Conservation (phyloP, 805 yeast genomes). For the Metschnikowia gruessii region DNA sequence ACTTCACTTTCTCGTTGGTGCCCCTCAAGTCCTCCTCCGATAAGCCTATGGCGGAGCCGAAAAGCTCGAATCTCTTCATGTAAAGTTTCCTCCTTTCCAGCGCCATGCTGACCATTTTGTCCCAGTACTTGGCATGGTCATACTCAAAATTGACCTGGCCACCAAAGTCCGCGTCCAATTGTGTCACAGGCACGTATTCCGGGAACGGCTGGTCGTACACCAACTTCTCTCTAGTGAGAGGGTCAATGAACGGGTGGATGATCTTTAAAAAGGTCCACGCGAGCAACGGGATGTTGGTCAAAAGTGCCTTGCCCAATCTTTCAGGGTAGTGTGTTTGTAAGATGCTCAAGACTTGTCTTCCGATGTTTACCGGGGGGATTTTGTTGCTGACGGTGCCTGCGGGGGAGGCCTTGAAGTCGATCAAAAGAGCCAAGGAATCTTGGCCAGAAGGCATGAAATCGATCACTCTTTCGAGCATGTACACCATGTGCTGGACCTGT, state of each 20-base stretch:
- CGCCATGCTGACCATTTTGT: conserved; percentile 60
- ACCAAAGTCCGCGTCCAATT: conserved; percentile 80
- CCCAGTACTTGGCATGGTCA: conserved; percentile 78
- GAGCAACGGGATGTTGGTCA: conserved; percentile 90
- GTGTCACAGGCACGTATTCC: conserved; percentile 75
- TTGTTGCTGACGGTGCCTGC: conserved; percentile 56
- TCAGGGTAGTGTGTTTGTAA: conserved; percentile 98
- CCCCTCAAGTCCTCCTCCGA: conserved; percentile 78
- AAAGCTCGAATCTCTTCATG: conserved; percentile 61
- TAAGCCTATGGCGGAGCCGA: conserved; percentile 74
- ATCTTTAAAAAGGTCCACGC: conserved; percentile 91
- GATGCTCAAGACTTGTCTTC: conserved; percentile 88
- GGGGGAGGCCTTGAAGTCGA: conserved; percentile 86
- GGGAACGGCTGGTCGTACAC: conserved; percentile 88
- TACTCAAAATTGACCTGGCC: conserved; percentile 85
- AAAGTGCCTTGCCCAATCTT: conserved; percentile 86
- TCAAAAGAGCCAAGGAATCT: conserved; percentile 85
- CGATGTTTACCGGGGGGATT: conserved; percentile 85
- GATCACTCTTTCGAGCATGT: conserved; percentile 86
- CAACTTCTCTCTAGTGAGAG: conserved; percentile 88
- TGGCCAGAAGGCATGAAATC: conserved; percentile 97
- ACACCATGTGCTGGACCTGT: conserved; percentile 96
- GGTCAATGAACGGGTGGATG: conserved; percentile 95
- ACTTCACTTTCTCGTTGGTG: conserved; percentile 26
- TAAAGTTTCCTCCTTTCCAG: conserved; percentile 58